Evolutionary conservation across 306 rosid species (phyloP).

Genomic region (Prosopis cineraria): DNA sequence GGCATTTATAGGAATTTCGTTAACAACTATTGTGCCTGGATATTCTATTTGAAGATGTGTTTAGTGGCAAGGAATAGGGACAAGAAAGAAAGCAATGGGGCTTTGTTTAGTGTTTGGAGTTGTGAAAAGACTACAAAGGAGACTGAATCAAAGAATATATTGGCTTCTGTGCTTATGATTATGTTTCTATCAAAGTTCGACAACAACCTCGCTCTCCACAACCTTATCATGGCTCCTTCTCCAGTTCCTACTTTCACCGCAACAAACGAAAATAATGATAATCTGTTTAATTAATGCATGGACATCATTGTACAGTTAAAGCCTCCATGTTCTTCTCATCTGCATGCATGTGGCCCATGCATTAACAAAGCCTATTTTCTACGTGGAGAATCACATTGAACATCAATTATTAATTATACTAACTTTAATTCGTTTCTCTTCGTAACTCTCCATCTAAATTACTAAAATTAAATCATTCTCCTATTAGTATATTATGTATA

Average conservation of each 20-base stretch:
- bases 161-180: slow-evolving; percentile 41
- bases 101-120: background rate
- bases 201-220: background rate
- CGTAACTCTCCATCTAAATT: background rate
- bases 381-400: background rate
- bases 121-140: slow-evolving; percentile 47
- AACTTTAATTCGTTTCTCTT: background rate
- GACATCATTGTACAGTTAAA: background rate
- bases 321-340: background rate
- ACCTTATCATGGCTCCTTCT: background rate
- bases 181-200: background rate
- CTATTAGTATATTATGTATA: too few relatives aligned
- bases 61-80: background rate
- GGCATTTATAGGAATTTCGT: too few relatives aligned
- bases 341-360: background rate
- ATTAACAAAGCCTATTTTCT: background rate
- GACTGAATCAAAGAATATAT: slow-evolving; percentile 32
- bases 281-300: background rate
- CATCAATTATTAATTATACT: background rate
- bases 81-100: background rate
- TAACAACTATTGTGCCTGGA: too few relatives aligned
- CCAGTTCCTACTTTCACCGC: background rate
- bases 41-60: too few relatives aligned
- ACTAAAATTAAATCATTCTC: background rate
- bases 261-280: background rate